phyloP scores from a whole-genome alignment of 2,329 filamentous ascomycete genomes.

The Fusarium tupiense region DNA sequence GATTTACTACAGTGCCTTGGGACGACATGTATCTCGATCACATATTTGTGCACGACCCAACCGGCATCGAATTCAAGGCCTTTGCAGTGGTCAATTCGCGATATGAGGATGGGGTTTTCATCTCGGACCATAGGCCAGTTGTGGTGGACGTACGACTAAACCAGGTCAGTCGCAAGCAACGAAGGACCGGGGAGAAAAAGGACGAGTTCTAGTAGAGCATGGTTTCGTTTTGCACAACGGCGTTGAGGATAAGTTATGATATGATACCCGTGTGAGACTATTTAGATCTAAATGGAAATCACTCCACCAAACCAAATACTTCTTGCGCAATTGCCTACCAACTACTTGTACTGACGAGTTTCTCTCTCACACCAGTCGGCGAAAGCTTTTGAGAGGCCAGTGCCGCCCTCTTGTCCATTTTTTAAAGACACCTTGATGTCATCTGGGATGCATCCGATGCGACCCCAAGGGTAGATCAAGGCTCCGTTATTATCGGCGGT shows the following conservation, averaged over 20 bases:
- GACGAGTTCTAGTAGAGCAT: not conserved
- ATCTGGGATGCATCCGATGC: constrained; percentile 22
- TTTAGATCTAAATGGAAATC: constrained; percentile 1
- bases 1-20: constrained; percentile 32
- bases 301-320: not conserved
- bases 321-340: not conserved
- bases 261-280: constrained; percentile 23
- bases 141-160: constrained; percentile 40
- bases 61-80: constrained; percentile 35
- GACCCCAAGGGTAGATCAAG: constrained; percentile 28
- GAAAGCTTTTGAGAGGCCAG: constrained; percentile 14
- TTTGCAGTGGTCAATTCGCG: constrained; percentile 42
- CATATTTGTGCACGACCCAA: constrained; percentile 45
- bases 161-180: constrained; percentile 19
- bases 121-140: constrained; percentile 48
- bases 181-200: not conserved
- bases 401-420: constrained; percentile 3
- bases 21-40: constrained; percentile 44
- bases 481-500: constrained; percentile 21
- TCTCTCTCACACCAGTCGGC: constrained; percentile 28
- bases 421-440: constrained; percentile 24
- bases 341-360: constrained; percentile 1
- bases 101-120: constrained; percentile 44
- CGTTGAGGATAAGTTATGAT: constrained; percentile 9
- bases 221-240: not conserved